A percentile compares a stretch with the other conserved stretches of the same genome.
These are phyloP conservation scores for Backusella tuberculispora DNA, from an alignment of 192 early-diverging fungal species.

Conservation along the genomic window DNA sequence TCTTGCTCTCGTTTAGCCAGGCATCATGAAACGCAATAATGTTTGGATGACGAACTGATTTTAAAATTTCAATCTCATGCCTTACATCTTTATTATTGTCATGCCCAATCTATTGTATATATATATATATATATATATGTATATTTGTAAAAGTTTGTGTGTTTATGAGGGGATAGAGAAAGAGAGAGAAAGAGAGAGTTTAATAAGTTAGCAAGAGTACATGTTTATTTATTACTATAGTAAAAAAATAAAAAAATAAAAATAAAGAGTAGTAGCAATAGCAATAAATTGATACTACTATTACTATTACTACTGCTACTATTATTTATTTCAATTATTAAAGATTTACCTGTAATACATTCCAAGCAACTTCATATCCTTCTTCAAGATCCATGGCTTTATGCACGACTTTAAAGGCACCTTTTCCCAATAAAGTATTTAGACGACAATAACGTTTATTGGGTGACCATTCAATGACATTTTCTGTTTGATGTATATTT, in stretches of 20 bases:
- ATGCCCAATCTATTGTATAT: constrained; percentile 26
- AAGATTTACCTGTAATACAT: constrained; percentile 39
- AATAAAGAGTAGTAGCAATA: constrained; percentile 54
- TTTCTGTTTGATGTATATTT: constrained; percentile 31
- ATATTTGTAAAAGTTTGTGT: neutral
- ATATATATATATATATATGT: constrained; percentile 5
- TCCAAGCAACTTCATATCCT: constrained; percentile 76
- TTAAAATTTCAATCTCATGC: constrained; percentile 49
- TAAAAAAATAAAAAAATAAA: constrained; percentile 12
- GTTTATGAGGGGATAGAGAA: neutral
- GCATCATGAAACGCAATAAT: constrained; percentile 64
- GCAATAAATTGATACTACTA: constrained; percentile 30
- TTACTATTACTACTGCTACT: neutral
- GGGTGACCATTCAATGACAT: constrained; percentile 52
- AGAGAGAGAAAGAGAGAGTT: no score
- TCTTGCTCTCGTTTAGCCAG: constrained; percentile 51
- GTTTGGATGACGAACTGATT: constrained; percentile 65
- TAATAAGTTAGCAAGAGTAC: no score
- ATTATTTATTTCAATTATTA: constrained; percentile 2
- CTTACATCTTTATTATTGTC: constrained; percentile 25
- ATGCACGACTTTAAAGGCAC: constrained; percentile 71
- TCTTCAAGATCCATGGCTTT: constrained; percentile 72
- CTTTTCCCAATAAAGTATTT: constrained; percentile 54
- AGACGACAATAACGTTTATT: constrained; percentile 48
- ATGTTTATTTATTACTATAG: neutral